These are phyloP conservation scores for Pestalotiopsis sp. DNA, from an alignment of 2,329 filamentous ascomycete genomes.

Conservation along the genomic window DNA sequence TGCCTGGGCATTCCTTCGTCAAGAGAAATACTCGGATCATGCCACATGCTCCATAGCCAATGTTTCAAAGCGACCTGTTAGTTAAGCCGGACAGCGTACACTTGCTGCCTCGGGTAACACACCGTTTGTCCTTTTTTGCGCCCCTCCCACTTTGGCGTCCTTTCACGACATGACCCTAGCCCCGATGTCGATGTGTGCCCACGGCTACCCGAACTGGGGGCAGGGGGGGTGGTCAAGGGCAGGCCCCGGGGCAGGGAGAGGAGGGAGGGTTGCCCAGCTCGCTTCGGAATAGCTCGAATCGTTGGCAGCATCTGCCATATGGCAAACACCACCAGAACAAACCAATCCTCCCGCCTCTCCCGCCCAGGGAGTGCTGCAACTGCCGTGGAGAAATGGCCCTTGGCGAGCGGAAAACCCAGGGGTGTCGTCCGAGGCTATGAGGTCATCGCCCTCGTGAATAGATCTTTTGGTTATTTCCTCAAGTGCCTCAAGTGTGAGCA, in stretches of 20 bases:
- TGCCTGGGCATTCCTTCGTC: constrained; percentile 2
- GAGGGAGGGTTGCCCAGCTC: neutral
- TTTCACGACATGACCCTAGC: neutral
- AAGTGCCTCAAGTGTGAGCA: neutral
- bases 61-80: neutral
- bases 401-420: neutral
- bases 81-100: neutral
- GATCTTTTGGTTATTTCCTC: neutral
- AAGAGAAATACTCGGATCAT: neutral
- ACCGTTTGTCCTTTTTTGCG: neutral
- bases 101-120: neutral
- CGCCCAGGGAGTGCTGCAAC: neutral
- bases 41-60: neutral
- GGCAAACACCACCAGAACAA: neutral
- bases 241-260: neutral
- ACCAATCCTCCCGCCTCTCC: neutral
- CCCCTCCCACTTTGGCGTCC: neutral
- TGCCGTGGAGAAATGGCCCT: neutral
- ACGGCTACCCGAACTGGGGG: neutral
- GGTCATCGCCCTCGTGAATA: neutral
- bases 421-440: neutral
- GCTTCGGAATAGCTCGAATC: neutral
- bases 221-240: no score
- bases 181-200: neutral
- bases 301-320: neutral